Evolutionary conservation across 495 filamentous ascomycete species (phyloP), one percentile per base, ranked within the genome.

Genomic region (Talaromyces nanjingensis): DNA sequence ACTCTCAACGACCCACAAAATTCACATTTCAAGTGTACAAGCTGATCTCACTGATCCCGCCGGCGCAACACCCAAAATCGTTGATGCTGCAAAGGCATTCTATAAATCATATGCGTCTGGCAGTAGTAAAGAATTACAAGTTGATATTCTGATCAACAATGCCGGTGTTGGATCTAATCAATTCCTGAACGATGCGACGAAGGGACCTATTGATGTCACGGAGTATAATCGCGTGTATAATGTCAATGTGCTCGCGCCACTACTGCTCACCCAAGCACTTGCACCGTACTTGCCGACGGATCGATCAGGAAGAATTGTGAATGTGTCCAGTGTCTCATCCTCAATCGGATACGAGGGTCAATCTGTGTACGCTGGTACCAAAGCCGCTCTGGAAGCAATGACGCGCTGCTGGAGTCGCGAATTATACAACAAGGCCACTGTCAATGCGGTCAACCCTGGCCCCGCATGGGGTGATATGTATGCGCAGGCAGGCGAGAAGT

Each of bases 121-220:
- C 20, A 55, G 29, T 27, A 33, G 18, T 12, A 65, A 58, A 45
- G 58, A 62, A 11, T 7, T 60, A 16, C 84, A 86, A 65, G 82
- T 93, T 72, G 87, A 92, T 72, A 89, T 93, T 68, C 68, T 91
- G 18, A 76, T 93, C 74, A 90, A 93, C 82, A 93, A 93, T 72
- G 89, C 90, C 55, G 90, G 83, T 62, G 74, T 83, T 6, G 70
- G 64, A 29, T 86, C 88, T 71, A 69, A 77, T 18, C 66, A 65
- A 8, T 72, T 72, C 31, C 68, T 96, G 3, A 82, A 86, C 63
- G 78, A 86, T 59, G 68, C 86, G 59, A 82, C 72, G 0, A 71
- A 68, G 47, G 78, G 78, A 31, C 52, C 62, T 2, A 63, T 71
- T 42, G 56, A 65, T 12, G 59, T 73, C 16, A 74, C 79, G 56